Evolutionary conservation across 805 yeast genomes (phyloP), one percentile per base, ranked within the genome.

Genomic region (Wickerhamomyces queroliae): DNA sequence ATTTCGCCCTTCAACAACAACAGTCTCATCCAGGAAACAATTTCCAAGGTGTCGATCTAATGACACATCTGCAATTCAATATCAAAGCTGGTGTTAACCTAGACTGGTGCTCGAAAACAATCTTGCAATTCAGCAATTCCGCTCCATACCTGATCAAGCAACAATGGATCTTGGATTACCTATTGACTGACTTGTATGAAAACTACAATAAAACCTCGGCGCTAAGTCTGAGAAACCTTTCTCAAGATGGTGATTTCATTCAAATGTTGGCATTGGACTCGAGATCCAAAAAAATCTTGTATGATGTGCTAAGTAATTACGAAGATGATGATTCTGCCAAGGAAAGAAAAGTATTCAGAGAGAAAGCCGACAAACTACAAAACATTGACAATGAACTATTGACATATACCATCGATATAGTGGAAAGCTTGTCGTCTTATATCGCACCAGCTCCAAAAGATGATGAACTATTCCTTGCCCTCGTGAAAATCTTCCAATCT

Each of bases 391-490:
- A 70, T 39, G 96, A 89, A 56, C 63, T 82, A 21, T 64, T 80
- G 33, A 74, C 70, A 41, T 85, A 86, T 56, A 64, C 80, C 12
- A 60, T 87, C 38, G 99, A 93, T 59, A 73, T 89, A 24, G 73
- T 86, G 45, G 98, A 93, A 57, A 80, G 90, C 3, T 74, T 89
- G 24, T 78, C 91, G 3, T 83, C 96, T 32, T 87, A 86, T 59
- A 70, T 84, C 48, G 78, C 89, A 4, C 90, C 93, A 23, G 83
- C 82, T 21, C 70, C 77, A 19, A 71, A 77, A 37, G 80, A 82
- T 48, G 93, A 89, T 54, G 76, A 76, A 13, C 58, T 89, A 46
- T 80, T 89, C 59, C 56, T 71, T 39, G 66, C 72, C 2, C 64
- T 88, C 37, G 64, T 80, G 19, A 55, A 63, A 6, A 66, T 80